Base-by-base conservation (phyloP, 2,329 filamentous ascomycete species). In the Bimuria novae-zelandiae region DNA sequence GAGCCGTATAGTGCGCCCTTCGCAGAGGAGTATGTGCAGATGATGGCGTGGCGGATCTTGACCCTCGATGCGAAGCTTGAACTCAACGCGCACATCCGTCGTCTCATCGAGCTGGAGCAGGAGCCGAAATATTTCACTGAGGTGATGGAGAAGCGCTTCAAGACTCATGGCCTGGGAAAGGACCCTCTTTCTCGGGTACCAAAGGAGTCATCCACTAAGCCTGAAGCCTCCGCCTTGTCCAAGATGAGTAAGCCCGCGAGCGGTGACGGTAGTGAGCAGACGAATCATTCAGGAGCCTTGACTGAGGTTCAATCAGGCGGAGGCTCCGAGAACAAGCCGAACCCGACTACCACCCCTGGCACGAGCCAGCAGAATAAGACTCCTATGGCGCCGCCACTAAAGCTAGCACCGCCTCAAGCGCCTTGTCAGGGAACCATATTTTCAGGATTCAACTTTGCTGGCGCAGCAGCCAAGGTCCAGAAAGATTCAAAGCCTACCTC, bases 31-130 rank as follows among this genome's bases (percentile, higher is more conserved):
- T 55, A 58, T 22, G 23, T 58, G 1, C 44, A 52, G 21, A 51
- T 53, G 45, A 55, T 58, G 55, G 45, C 47, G 16, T 58, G 55
- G 52, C 52, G 55, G 37, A 44, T 55, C 11, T 37, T 58, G 19
- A 58, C 55, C 22, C 17, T 58, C 7, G 33, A 45, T 17, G 42
- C 29, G 7, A 30, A 48, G 14, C 23, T 43, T 11, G 39, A 41
- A 33, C 29, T 58, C 30, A 23, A 49, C n/a, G 23, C 40, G 12
- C 27, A 45, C 8, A 48, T 55, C 17, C 44, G 35, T 17, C 17
- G 5, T n/a, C 12, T 27, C 1, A 52, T 55, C 11, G 49, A 39
- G 23, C 5, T 39, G 17, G 52, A 55, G 37, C 43, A 37, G 30
- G 52, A 51, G 37, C 48, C 52, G 17, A 43, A 39, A 32, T 36